Base-by-base conservation (phyloP, 371 early-diverging fungal genomes). In the Mucor plumbeus region DNA sequence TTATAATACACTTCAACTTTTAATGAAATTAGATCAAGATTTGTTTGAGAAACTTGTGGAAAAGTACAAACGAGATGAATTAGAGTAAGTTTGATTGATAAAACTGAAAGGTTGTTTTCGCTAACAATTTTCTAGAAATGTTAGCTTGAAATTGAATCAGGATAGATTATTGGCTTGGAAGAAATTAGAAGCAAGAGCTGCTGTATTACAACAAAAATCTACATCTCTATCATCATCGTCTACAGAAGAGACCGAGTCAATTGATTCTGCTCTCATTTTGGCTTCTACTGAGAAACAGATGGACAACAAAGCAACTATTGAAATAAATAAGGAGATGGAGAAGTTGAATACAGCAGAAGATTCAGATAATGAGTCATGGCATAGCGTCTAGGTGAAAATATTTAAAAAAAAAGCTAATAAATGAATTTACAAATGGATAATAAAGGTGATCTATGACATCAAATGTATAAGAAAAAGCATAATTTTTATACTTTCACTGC, bases 31-130 rank as follows among this genome's bases (percentile, higher is more conserved):
- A 38, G 91, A 92, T 76, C 94, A 96, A 34, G 88, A 88, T 64
- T 78, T 97, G 39, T 98, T 97, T 82, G 97, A 97, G 39, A 88
- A 92, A 59, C 93, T 93, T 76, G 90, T 93, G 13, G 89, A 90
- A 62, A 84, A 91, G 69, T 94, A 90, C 79, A 91, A 93, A 72
- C 87, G 86, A 63, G 74, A 67, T 21, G 68, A 59, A 44, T 41
- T n/a, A 63, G 54, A 35, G 68, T 56, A 68, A 57, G 17, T 13
- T 3, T 2, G n/a, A 38, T 10, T 41, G 26, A n/a, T 43, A 6
- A 7, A 5, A 15, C 5, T 1, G 15, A n/a, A 15, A 15, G 7
- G 14, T 13, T 15, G 43, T 1, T 9, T 41, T 41, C 26, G 31
- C 33, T 33, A 26, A 35, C 7, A 39, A 40, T 13, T 59, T 38